Conservation (phyloP, 1,284 basidiomycete genomes). For the Cryptococcus sp. region DNA sequence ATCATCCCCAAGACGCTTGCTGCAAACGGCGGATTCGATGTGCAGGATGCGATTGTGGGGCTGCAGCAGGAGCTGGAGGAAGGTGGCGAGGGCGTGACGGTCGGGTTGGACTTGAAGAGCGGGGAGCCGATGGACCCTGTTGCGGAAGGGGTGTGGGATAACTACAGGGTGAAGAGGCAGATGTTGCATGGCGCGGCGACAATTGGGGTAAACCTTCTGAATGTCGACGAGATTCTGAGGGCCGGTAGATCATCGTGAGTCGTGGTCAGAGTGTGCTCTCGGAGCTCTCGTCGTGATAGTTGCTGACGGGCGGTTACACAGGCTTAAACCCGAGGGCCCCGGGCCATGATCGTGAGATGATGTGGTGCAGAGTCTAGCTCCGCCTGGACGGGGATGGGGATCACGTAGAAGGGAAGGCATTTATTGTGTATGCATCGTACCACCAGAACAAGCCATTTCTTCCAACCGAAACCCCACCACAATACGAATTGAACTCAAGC, state of each 20-base stretch:
- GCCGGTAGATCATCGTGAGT: constrained; percentile 78
- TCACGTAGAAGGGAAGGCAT: neutral
- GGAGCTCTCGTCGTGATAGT: neutral
- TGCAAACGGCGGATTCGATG: constrained; percentile 94
- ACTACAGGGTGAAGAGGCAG: constrained; percentile 96
- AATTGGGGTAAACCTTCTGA: constrained; percentile 92
- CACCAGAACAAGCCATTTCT: too few species aligned
- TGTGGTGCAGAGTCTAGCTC: neutral
- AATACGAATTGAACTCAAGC: too few species aligned
- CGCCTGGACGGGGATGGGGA: neutral
- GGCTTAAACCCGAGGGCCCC: constrained; percentile 5
- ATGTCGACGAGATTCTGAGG: constrained; percentile 91
- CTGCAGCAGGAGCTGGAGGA: constrained; percentile 87
- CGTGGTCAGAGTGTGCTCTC: too few species aligned
- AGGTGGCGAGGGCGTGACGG: constrained; percentile 80
- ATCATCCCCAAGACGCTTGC: constrained; percentile 97
- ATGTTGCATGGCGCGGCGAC: constrained; percentile 99
- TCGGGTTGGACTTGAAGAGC: constrained; percentile 87
- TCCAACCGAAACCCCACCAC: too few species aligned
- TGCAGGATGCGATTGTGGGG: constrained; percentile 89
- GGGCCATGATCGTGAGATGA: constrained; percentile 1
- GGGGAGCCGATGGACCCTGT: constrained; percentile 97
- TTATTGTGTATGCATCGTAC: neutral
- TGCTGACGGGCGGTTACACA: neutral
- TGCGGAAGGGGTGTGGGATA: constrained; percentile 96